Evolutionary conservation across 306 rosid genomes (phyloP), one percentile per base, ranked within the genome.

Genomic region (Clitoria ternatea): DNA sequence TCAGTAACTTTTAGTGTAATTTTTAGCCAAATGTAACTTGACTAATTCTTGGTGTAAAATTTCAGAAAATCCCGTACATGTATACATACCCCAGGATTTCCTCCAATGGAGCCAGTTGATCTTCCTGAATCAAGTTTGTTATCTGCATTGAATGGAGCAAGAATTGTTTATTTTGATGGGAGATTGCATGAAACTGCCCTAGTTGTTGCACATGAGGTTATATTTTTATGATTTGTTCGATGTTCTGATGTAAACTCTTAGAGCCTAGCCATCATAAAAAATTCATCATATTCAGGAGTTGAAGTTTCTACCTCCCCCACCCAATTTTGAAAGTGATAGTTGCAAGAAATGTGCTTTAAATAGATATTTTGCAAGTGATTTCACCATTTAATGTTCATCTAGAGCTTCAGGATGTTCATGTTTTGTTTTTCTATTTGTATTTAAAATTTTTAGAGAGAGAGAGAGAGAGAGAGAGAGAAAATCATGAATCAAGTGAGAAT

Each of bases 41-140:
- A 57, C 40, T 69, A 48, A 50, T 73, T 59, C 39, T 52, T 13
- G 54, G 36, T 52, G 26, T 23, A 66, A 42, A 22, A 56, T 76
- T 74, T 81, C 72, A 94, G 98, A 78, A 87, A 84, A 52, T 87
- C 96, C 49, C 97, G 98, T 3, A 94, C 98, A 55, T 90, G 98
- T 61, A 85, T 94, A 53, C 84, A 78, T 72, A 90, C 97, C 65
- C 84, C 95, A 2, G 98, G 97, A 72, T 85, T 77, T 87, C 97
- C 97, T 87, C 82, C 87, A 18, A 78, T 90, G 97, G 27, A 30
- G 57, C 92, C 92, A n/a, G 86, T 29, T 14, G 96, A 94, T 35
- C 88, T 94, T 77, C 57, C 92, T 0, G 70, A 30, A 59, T 77
- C 83, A 39, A 87, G 80, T 77, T 36, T 94, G 73, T 69, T 82